These are phyloP conservation scores for Mallotus nudiflorus DNA, from an alignment of 345 rosid genomes.

Conservation along the genomic window DNA sequence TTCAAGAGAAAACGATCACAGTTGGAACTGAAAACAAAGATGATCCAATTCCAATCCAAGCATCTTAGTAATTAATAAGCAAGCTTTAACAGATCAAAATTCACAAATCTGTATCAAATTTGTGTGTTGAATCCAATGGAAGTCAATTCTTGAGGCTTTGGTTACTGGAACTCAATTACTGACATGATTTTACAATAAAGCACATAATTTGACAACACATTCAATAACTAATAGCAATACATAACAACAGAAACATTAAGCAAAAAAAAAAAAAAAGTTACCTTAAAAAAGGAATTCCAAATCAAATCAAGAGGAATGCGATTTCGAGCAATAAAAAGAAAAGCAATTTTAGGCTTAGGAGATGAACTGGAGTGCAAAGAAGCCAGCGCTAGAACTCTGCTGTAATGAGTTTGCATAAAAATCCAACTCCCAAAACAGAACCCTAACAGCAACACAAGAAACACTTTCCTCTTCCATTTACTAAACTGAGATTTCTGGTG, in stretches of 20 bases:
- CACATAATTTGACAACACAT: too few relatives aligned
- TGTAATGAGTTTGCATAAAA: slow-evolving; percentile 63
- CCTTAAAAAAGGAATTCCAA: slow-evolving; percentile 89
- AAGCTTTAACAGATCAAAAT: too few relatives aligned
- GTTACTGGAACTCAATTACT: too few relatives aligned
- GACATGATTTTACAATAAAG: too few relatives aligned
- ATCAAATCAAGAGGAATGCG: slow-evolving; percentile 81
- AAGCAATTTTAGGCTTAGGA: slow-evolving; percentile 62
- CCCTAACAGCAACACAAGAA: slow-evolving; percentile 42
- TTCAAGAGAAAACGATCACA: too few relatives aligned
- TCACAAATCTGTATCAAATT: too few relatives aligned
- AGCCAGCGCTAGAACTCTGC: slow-evolving; percentile 42
- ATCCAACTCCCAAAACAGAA: slow-evolving; percentile 60
- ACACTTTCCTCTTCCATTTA: slow-evolving; percentile 73
- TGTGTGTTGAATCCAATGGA: too few relatives aligned
- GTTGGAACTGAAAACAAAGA: too few relatives aligned
- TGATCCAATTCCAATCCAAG: too few relatives aligned
- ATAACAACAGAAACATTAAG: background rate
- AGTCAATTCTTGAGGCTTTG: too few relatives aligned
- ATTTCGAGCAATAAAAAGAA: slow-evolving; percentile 82
- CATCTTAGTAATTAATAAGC: too few relatives aligned
- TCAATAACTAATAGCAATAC: too few relatives aligned
- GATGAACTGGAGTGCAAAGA: slow-evolving; percentile 44
- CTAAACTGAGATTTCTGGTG: slow-evolving; percentile 39
- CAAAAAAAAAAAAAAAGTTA: background rate